Evolutionary conservation across 768 basidiomycete species (phyloP), one percentile per base, ranked within the genome.

Genomic region (Lactarius trivialis): DNA sequence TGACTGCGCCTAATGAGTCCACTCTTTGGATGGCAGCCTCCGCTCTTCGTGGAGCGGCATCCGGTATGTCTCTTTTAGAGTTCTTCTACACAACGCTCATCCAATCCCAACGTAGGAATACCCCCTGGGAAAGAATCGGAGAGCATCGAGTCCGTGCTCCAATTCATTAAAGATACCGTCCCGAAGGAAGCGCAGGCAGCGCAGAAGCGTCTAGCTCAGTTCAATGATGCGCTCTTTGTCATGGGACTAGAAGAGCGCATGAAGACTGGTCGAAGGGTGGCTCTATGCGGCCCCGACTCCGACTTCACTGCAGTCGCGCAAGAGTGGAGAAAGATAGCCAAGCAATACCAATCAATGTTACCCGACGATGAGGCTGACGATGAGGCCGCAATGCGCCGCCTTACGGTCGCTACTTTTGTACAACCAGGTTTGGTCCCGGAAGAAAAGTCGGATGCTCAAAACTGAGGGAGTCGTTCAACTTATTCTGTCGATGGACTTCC

Each of bases 301-400:
- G 45, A 59, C 37, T 9, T 49, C 15, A 54, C 6, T 7, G 26
- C 24, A 32, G 48, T 59, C 15, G 53, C 58, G 3, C 21, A 55
- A 55, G 48, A 60, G 55, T 63, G 62, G 62, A 33, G 48, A 7
- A 37, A 56, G n/a, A 34, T 63, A 11, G 62, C 58, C 12, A 34
- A 60, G 37, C 58, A 60, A 26, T 63, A 63, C 48, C 58, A 64
- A 56, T 60, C 54, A 3, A 26, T 60, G 53, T 39, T 64, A 48
- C 63, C 58, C 15, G 51, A 60, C 11, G 58, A 59, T 11, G 53
- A 63, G 24, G 53, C n/a, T n/a, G n/a, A n/a, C n/a, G n/a, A n/a
- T n/a, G n/a, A n/a, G n/a, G n/a, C n/a, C n/a, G n/a, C n/a, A n/a
- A n/a, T n/a, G n/a, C n/a, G n/a, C n/a, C n/a, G n/a, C n/a, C n/a